Base-by-base conservation (phyloP, 1,139 yeast genomes). In the Lodderomyces jiufengensis region DNA sequence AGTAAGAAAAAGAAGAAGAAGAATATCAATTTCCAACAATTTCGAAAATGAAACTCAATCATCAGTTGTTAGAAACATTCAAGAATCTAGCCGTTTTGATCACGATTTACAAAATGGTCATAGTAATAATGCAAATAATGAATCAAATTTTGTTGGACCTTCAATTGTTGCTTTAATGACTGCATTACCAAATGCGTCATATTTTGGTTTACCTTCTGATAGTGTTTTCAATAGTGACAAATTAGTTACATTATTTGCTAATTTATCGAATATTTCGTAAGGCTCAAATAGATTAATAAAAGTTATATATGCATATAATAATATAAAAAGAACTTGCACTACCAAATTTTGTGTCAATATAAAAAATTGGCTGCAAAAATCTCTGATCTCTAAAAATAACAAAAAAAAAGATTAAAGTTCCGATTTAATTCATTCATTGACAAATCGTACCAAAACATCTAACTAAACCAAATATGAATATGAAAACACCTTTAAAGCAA, bases 131-230 rank as follows among this genome's bases (percentile, higher is more conserved):
- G 2, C 14, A 7, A 25, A 15, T 9, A 50, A 50, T 24, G 49
- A 49, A 30, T 54, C 58, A 10, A 55, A 60, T n/a, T 69, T 73
- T 47, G 70, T 76, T 20, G 72, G 76, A 9, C 76, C 73, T 43
- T 76, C 74, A 24, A 59, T 78, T 14, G 74, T 74, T 48, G 73
- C 74, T 33, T 54, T 79, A 30, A 59, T 79, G 42, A 61, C 78
- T 34, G 66, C 70, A 1, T 59, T 79, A 34, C 85, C 85, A 3
- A 70, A 68, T 45, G 65, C 73, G 6, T 59, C 70, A 1, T 70
- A 67, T 42, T 70, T 68, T 48, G 74, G 74, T 3, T 57, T 59
- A n/a, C 57, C 63, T 3, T 47, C 59, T 2, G 72, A 66, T 23
- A 62, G 61, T 43, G 63, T 64, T 1, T 70, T 70, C 40, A 59